These are phyloP conservation scores for Omphalotus guepiniiformis DNA, from an alignment of 768 basidiomycete genomes.

Conservation along the genomic window DNA sequence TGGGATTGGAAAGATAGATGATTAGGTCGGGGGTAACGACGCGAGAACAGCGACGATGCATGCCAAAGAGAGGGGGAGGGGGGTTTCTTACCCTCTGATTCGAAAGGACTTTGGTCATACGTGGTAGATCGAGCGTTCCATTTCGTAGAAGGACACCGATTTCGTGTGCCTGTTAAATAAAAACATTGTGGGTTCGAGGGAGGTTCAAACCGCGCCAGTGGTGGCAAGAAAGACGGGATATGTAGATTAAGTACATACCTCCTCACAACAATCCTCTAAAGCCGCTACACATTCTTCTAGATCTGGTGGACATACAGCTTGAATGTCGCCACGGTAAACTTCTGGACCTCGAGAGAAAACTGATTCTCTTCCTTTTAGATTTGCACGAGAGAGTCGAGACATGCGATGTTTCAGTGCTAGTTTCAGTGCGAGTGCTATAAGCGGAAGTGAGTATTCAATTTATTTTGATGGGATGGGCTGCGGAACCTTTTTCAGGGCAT, in stretches of 20 bases:
- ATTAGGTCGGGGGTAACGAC: neutral
- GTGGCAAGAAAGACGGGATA: neutral
- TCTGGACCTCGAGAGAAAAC: constrained; percentile 67
- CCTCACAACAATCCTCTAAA: constrained; percentile 79
- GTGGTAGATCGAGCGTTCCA: constrained; percentile 67
- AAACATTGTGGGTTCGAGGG: neutral
- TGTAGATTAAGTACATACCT: constrained; percentile 29
- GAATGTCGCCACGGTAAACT: constrained; percentile 57
- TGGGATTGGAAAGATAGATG: neutral
- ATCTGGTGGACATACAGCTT: constrained; percentile 65
- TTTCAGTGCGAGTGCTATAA: too few species aligned
- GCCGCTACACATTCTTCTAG: constrained; percentile 72
- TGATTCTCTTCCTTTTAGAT: constrained; percentile 61
- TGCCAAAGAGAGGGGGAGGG: neutral
- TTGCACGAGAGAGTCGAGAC: constrained; percentile 49
- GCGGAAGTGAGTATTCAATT: too few species aligned
- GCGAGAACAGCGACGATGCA: neutral
- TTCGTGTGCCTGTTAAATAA: constrained; percentile 49
- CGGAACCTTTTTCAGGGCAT: too few species aligned
- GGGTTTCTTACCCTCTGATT: constrained; percentile 58
- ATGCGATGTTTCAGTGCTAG: too few species aligned
- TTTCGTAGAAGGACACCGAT: constrained; percentile 65
- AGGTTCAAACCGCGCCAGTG: neutral
- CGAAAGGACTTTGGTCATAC: constrained; percentile 64
- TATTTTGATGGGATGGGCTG: too few species aligned